phyloP scores from a whole-genome alignment of 129 eudicot genomes.

The Cynara cardunculus region DNA sequence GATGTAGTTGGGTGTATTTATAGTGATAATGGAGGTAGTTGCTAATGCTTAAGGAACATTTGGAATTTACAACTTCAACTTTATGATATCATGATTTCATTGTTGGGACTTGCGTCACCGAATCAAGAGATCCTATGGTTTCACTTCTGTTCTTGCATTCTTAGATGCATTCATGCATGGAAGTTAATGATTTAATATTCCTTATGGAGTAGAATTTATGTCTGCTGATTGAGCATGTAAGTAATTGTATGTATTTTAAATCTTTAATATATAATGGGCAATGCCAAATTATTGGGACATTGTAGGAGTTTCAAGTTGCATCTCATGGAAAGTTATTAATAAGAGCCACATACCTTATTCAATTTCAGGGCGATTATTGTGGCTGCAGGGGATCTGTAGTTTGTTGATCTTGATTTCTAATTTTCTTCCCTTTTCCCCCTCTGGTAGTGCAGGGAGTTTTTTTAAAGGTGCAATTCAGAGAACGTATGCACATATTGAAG shows the following conservation, averaged over 20 bases:
- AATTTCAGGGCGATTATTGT: not conserved
- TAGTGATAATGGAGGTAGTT: not conserved
- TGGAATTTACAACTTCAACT: constrained; percentile 1
- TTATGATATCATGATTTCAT: not conserved
- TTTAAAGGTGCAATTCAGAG: constrained; percentile 1
- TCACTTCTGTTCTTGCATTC: not conserved
- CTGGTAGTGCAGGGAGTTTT: constrained; percentile 1
- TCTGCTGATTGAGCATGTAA: not conserved
- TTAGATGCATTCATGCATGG: not conserved
- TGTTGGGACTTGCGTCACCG: not conserved
- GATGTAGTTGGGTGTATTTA: not conserved
- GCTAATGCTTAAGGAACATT: not conserved
- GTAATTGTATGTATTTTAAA: not conserved
- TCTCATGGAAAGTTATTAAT: not conserved
- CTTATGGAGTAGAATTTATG: not conserved
- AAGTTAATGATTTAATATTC: not conserved
- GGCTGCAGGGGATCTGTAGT: not conserved
- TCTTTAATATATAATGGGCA: not conserved
- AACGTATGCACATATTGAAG: constrained; percentile 4
- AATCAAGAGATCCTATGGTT: not conserved
- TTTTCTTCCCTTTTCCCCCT: not conserved
- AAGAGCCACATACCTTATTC: not conserved
- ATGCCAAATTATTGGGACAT: no score
- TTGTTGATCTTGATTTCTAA: not conserved
- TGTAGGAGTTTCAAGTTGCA: not conserved